Percentiles rank a stretch among this genome's conserved stretches.
Conservation (phyloP, 225 moss, liverwort and hornwort genomes). For the Marchantia paleacea region DNA sequence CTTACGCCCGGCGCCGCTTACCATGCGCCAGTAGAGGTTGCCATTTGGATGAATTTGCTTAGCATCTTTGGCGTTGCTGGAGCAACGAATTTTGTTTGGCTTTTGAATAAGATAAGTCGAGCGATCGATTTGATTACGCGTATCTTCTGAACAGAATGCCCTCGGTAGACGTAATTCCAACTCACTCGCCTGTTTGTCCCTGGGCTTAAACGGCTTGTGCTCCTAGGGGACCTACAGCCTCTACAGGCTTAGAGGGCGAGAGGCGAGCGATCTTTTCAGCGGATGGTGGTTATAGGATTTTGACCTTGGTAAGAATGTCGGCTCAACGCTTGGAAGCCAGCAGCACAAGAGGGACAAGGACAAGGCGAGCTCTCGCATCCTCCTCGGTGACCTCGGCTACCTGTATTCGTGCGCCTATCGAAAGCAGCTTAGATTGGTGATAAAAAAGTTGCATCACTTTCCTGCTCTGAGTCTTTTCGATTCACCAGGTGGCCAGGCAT, state of each 20-base stretch:
- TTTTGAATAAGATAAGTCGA: too few relatives aligned
- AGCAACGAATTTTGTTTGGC: too few relatives aligned
- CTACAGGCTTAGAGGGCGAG: neutral
- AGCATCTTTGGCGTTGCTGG: too few relatives aligned
- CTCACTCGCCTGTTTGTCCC: neutral
- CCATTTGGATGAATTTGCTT: too few relatives aligned
- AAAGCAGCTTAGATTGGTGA: neutral
- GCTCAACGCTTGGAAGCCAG: neutral
- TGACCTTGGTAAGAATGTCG: conserved; percentile 12
- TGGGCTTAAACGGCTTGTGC: neutral
- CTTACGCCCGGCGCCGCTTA: too few relatives aligned
- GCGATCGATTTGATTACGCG: too few relatives aligned
- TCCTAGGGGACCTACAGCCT: neutral
- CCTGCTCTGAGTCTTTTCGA: neutral
- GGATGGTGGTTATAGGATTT: neutral
- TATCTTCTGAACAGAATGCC: too few relatives aligned
- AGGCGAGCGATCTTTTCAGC: neutral
- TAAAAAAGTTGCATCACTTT: neutral
- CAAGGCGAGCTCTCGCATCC: neutral
- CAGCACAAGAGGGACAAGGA: neutral
- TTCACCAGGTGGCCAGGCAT: neutral
- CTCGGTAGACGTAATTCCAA: neutral
- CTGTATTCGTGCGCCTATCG: too few relatives aligned
- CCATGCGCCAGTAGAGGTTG: too few relatives aligned
- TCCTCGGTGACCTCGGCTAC: neutral